A percentile compares a stretch with the other conserved stretches of the same genome.
Evolutionary conservation across 2,329 filamentous ascomycete genomes (phyloP).

Genomic region (Exophiala bonariae): DNA sequence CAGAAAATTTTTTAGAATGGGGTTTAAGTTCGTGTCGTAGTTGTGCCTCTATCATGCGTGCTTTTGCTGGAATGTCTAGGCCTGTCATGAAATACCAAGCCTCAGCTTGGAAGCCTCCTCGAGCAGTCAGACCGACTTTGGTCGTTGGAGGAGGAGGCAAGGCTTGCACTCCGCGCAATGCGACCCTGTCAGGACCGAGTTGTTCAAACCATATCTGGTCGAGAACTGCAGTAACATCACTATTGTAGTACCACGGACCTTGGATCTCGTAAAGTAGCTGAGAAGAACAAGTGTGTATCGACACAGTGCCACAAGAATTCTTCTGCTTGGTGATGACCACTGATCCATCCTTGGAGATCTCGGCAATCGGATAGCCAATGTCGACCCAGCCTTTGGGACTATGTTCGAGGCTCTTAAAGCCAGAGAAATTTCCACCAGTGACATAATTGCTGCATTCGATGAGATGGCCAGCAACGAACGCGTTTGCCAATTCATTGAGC

Average conservation of each 20-base stretch:
- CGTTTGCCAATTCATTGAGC: slow-evolving; percentile 40
- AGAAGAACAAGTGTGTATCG: slow-evolving; percentile 52
- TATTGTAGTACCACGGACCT: slow-evolving; percentile 58
- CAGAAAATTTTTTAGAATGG: slow-evolving; percentile 34
- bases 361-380: slow-evolving; percentile 48
- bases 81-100: slow-evolving; percentile 46
- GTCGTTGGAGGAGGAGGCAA: slow-evolving; percentile 51
- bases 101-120: slow-evolving; percentile 50
- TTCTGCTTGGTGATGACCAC: slow-evolving; percentile 47
- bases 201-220: slow-evolving; percentile 55
- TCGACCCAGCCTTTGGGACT: slow-evolving; percentile 42
- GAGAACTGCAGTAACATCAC: slow-evolving; percentile 56
- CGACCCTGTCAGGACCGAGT: slow-evolving; percentile 49
- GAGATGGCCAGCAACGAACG: slow-evolving; percentile 40
- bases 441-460: slow-evolving; percentile 45
- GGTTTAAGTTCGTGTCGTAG: slow-evolving; percentile 40
- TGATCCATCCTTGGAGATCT: slow-evolving; percentile 42
- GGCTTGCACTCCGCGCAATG: slow-evolving; percentile 44
- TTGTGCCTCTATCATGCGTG: slow-evolving; percentile 47
- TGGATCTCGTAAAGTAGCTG: slow-evolving; percentile 58
- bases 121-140: slow-evolving; percentile 50
- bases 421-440: slow-evolving; percentile 45
- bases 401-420: slow-evolving; percentile 40
- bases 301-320: slow-evolving; percentile 42
- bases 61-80: slow-evolving; percentile 48